Evolutionary conservation across 805 yeast genomes (phyloP).

Genomic region (Nakazawaea siamensis): DNA sequence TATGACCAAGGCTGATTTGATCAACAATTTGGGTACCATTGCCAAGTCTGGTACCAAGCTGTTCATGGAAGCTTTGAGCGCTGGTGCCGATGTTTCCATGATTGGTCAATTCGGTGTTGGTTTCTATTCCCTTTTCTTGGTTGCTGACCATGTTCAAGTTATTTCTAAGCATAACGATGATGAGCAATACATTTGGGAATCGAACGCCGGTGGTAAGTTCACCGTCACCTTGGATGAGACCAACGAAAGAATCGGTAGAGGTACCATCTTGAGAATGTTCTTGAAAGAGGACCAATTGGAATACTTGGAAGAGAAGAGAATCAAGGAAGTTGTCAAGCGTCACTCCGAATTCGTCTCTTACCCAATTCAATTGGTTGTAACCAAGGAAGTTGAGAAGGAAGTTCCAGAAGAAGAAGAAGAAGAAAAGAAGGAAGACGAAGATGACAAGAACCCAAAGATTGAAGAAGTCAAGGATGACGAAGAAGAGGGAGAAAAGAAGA

Average conservation of each 20-base stretch:
- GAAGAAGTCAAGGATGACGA: constrained; percentile 69
- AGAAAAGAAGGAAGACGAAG: constrained; percentile 40
- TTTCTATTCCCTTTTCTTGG: constrained; percentile 98
- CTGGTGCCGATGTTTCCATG: constrained; percentile 99
- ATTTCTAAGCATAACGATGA: constrained; percentile 98
- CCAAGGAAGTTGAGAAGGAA: constrained; percentile 98
- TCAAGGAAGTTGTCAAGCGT: constrained; percentile 98
- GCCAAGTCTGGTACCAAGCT: constrained; percentile 99
- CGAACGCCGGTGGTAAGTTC: constrained; percentile 99
- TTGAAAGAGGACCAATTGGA: constrained; percentile 98
- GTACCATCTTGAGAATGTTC: constrained; percentile 92
- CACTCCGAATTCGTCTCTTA: constrained; percentile 99
- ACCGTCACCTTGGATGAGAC: constrained; percentile 86
- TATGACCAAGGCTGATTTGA: constrained; percentile 99
- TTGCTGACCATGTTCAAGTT: constrained; percentile 98
- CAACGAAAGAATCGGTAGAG: constrained; percentile 86
- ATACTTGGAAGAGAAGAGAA: constrained; percentile 98
- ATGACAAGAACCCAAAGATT: constrained; percentile 65
- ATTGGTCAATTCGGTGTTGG: constrained; percentile 99
- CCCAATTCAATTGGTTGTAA: constrained; percentile 97
- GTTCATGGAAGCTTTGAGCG: constrained; percentile 98
- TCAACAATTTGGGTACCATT: constrained; percentile 98
- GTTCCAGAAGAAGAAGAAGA: constrained; percentile 74
- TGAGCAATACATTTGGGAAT: constrained; percentile 99
- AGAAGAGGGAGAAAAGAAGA: constrained; percentile 62